Evolutionary conservation across 345 rosid genomes (phyloP).

Genomic region (Salix dunnii): DNA sequence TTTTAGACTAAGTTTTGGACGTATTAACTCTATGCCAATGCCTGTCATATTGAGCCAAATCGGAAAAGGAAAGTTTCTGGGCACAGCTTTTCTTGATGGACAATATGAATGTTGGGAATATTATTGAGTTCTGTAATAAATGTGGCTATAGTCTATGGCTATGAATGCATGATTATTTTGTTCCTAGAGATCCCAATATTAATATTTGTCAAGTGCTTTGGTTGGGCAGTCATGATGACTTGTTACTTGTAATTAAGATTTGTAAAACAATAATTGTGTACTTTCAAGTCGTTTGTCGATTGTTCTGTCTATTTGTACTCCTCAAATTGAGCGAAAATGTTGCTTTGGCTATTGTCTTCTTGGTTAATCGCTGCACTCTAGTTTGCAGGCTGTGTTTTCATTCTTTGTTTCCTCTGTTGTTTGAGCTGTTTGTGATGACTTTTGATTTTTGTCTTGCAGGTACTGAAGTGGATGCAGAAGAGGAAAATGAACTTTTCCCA

Average conservation of each 20-base stretch:
- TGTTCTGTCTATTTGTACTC: background rate
- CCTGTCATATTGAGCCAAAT: background rate
- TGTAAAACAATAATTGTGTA: background rate
- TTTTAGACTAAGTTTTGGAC: background rate
- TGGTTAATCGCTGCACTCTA: background rate
- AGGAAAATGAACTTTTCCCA: conserved; percentile 40
- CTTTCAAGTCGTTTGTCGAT: too few species aligned
- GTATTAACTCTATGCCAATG: background rate
- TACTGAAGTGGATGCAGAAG: conserved; percentile 81
- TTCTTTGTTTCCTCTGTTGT: background rate
- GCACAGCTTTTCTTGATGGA: background rate
- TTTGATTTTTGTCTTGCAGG: conserved; percentile 28
- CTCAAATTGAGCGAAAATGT: background rate
- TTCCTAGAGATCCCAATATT: background rate
- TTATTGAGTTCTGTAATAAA: background rate
- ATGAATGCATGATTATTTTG: background rate
- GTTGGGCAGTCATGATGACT: background rate
- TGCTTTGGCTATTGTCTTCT: background rate
- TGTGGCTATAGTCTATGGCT: background rate
- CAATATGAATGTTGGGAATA: background rate
- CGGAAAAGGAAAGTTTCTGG: background rate
- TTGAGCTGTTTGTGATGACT: background rate
- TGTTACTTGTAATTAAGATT: background rate
- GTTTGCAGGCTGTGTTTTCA: background rate
- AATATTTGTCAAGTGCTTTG: background rate